Conservation (phyloP, 73 alveolate genomes). For the Paramecium biaurelia region DNA sequence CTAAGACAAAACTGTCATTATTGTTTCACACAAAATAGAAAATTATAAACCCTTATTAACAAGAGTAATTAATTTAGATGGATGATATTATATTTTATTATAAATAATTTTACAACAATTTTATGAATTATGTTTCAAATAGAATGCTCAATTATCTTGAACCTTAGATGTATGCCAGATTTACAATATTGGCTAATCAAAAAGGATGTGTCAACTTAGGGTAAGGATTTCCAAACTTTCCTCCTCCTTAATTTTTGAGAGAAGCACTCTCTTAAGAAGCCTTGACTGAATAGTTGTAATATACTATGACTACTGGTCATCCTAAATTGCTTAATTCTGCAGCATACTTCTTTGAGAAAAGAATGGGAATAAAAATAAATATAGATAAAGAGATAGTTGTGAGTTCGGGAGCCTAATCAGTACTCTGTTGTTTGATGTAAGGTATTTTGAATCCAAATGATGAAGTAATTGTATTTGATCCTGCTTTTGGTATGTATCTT, state of each 20-base stretch:
- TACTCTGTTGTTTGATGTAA: not conserved
- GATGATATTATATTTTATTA: not conserved
- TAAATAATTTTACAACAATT: not conserved
- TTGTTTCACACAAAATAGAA: conserved; percentile 52
- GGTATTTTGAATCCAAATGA: conserved; percentile 52
- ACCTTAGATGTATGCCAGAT: conserved; percentile 16
- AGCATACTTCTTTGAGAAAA: not conserved
- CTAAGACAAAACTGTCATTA: conserved; percentile 29
- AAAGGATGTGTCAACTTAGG: conserved; percentile 45
- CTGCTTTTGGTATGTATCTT: conserved; percentile 39
- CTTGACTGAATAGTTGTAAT: conserved; percentile 37
- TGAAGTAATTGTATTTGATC: conserved; percentile 60
- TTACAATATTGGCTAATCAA: not conserved
- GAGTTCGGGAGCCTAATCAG: conserved; percentile 57
- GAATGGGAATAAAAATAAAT: not conserved
- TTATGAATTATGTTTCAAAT: not conserved
- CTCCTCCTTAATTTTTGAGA: conserved; percentile 57
- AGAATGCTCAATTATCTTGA: not conserved
- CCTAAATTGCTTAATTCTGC: conserved; percentile 34
- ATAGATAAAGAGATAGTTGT: conserved; percentile 30
- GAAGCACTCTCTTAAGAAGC: conserved; percentile 11
- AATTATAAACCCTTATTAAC: conserved; percentile 42
- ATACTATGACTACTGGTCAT: conserved; percentile 36
- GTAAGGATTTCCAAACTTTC: conserved; percentile 59
- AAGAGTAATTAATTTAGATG: not conserved